A percentile compares a stretch with the other conserved stretches of the same genome.
These are phyloP conservation scores for Heterobasidion annosum DNA, from an alignment of 1,284 basidiomycete genomes.

Conservation along the genomic window DNA sequence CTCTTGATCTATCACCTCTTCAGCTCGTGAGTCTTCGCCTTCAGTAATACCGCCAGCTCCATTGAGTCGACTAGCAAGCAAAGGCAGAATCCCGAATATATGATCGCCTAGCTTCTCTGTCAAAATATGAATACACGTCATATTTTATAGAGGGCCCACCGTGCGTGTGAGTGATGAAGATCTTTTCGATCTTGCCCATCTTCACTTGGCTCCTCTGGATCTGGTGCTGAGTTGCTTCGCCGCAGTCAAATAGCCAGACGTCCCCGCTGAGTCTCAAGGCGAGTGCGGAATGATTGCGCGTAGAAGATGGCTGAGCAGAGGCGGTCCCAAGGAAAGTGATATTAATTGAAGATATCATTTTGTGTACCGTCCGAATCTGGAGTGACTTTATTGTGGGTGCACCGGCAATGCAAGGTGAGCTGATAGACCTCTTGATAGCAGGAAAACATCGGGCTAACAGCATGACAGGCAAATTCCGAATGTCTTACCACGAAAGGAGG, in stretches of 20 bases:
- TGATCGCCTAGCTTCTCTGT: slow-evolving; percentile 58
- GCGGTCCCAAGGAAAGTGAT: slow-evolving; percentile 73
- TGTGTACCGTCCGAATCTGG: slow-evolving; percentile 2
- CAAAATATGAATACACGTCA: background rate
- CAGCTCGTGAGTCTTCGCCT: slow-evolving; percentile 43
- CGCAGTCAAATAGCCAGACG: slow-evolving; percentile 86
- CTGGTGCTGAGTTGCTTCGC: slow-evolving; percentile 83
- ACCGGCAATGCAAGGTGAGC: too few relatives aligned
- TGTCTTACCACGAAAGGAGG: too few relatives aligned
- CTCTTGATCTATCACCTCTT: slow-evolving; percentile 11
- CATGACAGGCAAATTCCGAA: too few relatives aligned
- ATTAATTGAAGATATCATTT: slow-evolving; percentile 30
- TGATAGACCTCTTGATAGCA: too few relatives aligned
- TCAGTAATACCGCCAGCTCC: slow-evolving; percentile 62
- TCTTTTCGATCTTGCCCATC: slow-evolving; percentile 74
- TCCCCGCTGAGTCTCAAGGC: slow-evolving; percentile 55
- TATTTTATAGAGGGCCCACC: slow-evolving; percentile 33
- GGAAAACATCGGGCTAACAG: too few relatives aligned
- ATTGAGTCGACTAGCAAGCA: slow-evolving; percentile 61
- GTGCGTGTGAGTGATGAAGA: slow-evolving; percentile 92
- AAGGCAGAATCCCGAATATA: slow-evolving; percentile 72
- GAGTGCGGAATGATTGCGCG: slow-evolving; percentile 65
- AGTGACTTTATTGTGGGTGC: background rate
- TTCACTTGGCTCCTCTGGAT: slow-evolving; percentile 65
- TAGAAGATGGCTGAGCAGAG: slow-evolving; percentile 68